phyloP scores from a whole-genome alignment of 202 grass and related monocot species.

The Cymbopogon flexuosus region DNA sequence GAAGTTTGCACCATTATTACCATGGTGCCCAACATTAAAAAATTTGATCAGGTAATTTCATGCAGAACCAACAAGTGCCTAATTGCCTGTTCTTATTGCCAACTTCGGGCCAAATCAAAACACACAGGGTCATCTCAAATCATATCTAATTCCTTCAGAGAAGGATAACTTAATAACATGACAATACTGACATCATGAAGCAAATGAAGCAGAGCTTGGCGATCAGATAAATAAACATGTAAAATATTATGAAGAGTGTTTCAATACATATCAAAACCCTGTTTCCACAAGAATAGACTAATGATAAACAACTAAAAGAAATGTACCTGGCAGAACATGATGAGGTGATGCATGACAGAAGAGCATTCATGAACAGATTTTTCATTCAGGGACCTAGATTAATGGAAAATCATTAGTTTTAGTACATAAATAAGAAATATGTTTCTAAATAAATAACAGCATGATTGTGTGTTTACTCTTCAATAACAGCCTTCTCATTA shows the following conservation, averaged over 20 bases:
- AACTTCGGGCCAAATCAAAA: background rate
- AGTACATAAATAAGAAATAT: slow-evolving; percentile 23
- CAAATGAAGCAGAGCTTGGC: slow-evolving; percentile 16
- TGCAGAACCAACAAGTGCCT: background rate
- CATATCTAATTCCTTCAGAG: background rate
- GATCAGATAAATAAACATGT: background rate
- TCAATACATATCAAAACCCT: slow-evolving; percentile 17
- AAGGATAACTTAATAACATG: background rate
- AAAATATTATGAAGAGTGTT: background rate
- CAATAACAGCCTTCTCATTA: slow-evolving; percentile 33
- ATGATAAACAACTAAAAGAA: slow-evolving; percentile 29
- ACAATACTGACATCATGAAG: background rate
- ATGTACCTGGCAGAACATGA: slow-evolving; percentile 76
- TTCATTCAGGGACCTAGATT: slow-evolving; percentile 50
- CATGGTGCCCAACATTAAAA: background rate
- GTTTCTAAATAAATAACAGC: slow-evolving; percentile 22
- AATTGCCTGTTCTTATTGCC: background rate
- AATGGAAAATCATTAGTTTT: slow-evolving; percentile 32
- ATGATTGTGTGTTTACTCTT: slow-evolving; percentile 45
- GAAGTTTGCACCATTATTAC: background rate
- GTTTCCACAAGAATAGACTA: slow-evolving; percentile 9
- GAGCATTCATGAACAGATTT: slow-evolving; percentile 52
- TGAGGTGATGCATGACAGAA: slow-evolving; percentile 58
- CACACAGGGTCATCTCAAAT: background rate
- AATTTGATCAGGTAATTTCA: background rate